Conservation (phyloP, 1,139 yeast genomes). For the Arxiozyma telluris region DNA sequence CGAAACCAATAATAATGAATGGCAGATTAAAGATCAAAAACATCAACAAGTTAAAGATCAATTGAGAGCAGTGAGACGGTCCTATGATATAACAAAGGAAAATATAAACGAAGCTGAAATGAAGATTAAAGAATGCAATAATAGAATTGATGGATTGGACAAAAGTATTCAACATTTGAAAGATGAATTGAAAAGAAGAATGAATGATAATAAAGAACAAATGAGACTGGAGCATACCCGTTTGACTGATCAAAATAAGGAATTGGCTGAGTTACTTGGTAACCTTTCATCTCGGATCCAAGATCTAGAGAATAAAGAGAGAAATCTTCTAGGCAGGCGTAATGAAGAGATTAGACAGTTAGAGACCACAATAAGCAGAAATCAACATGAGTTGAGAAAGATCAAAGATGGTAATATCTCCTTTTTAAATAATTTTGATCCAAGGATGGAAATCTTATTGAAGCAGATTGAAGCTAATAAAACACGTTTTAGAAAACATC, state of each 20-base stretch:
- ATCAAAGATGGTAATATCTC: conserved; percentile 17
- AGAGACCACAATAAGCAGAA: conserved; percentile 12
- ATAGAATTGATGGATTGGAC: conserved; percentile 32
- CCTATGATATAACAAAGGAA: conserved; percentile 18
- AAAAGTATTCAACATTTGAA: conserved; percentile 36
- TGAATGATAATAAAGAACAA: conserved; percentile 26
- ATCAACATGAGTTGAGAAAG: conserved; percentile 13
- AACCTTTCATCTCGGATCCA: conserved; percentile 16
- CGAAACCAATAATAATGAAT: conserved; percentile 19
- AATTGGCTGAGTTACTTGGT: conserved; percentile 8
- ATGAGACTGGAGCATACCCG: conserved; percentile 14
- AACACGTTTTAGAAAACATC: conserved; percentile 38
- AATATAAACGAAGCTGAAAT: conserved; percentile 25
- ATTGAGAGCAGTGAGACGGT: conserved; percentile 15
- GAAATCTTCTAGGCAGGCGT: conserved; percentile 9
- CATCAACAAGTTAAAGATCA: conserved; percentile 21
- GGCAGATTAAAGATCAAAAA: conserved; percentile 21
- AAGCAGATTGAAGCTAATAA: conserved; percentile 34
- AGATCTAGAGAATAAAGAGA: conserved; percentile 15
- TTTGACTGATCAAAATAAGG: conserved; percentile 13
- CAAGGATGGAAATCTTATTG: conserved; percentile 36
- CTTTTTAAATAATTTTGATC: conserved; percentile 40
- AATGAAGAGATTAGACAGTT: conserved; percentile 9
- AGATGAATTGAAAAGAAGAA: conserved; percentile 24
- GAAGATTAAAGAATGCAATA: conserved; percentile 30